Conservation (phyloP, 768 basidiomycete genomes). For the Mycena filopes region DNA sequence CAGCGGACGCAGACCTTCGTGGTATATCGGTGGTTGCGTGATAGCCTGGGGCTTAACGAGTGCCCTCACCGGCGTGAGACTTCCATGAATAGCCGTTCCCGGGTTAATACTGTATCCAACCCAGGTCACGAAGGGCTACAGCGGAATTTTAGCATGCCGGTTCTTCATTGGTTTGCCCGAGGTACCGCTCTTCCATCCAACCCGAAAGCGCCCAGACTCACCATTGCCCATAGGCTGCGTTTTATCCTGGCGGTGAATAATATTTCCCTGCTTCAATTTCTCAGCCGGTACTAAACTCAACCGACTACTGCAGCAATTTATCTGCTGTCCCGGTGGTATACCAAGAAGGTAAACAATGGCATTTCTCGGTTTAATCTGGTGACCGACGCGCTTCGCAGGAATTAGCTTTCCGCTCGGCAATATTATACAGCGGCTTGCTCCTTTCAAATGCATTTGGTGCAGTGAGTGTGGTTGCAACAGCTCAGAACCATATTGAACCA, state of each 20-base stretch:
- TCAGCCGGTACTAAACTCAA: too few relatives aligned
- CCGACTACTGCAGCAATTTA: slow-evolving; percentile 41
- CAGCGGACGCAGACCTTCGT: slow-evolving; percentile 59
- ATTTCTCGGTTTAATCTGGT: not conserved
- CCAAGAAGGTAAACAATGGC: slow-evolving; percentile 57
- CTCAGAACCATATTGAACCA: not conserved
- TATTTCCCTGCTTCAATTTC: slow-evolving; percentile 8
- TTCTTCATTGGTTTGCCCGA: slow-evolving; percentile 75
- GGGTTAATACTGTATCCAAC: not conserved
- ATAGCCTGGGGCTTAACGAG: slow-evolving; percentile 73
- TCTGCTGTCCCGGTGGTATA: slow-evolving; percentile 65
- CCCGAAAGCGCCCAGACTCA: too few relatives aligned
- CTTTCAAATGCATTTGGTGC: slow-evolving; percentile 77
- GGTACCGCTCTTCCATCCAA: slow-evolving; percentile 39
- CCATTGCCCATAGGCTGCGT: slow-evolving; percentile 65
- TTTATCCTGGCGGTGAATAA: slow-evolving; percentile 70
- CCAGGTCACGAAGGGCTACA: slow-evolving; percentile 64
- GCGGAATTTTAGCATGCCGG: slow-evolving; percentile 66
- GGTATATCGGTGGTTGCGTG: slow-evolving; percentile 71
- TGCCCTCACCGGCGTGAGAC: slow-evolving; percentile 66
- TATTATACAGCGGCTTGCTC: slow-evolving; percentile 68
- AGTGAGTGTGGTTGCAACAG: slow-evolving; percentile 47
- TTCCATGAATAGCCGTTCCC: not conserved
- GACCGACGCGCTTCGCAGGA: slow-evolving; percentile 52
- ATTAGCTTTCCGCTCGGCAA: slow-evolving; percentile 70